Base-by-base conservation (phyloP, 2,329 filamentous ascomycete genomes). In the Cytospora piceae region DNA sequence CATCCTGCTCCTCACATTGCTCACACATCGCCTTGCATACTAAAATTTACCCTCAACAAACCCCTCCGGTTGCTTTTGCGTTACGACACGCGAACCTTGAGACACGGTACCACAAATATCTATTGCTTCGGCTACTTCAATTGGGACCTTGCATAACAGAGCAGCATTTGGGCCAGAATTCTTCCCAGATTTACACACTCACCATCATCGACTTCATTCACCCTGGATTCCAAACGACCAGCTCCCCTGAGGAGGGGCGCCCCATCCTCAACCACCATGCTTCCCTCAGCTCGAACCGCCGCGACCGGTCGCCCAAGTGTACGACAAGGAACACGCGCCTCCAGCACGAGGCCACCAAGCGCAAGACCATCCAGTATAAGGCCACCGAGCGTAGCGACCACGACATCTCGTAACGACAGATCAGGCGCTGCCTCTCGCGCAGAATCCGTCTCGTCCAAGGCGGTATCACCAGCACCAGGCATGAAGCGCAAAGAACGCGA, bases 401-500 rank as follows among this genome's bases (percentile, higher is more conserved):
- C 69, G 17, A 69, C 73, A 52, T 63, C 53, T 22, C 72, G 73
- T 12, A 71, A 76, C 55, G 77, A 79, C 34, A 77, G 79, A 27
- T 73, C 73, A 53, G 78, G 81, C 56, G 82, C 89, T 32, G 79
- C 83, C 15, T 94, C 94, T 6, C 92, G 93, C 6, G 86, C 90
- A 67, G 87, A 87, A 55, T 92, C 91, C 9, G 75, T 92, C 27
- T 83, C 85, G 61, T 90, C 90, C 4, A 78, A 83, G 34, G 79
- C 85, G 29, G 83, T 83, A 58, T 78, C 84, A 37, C 78, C 85
- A 32, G 82, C 83, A 61, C 78, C 83, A 37, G 86, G 88, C 29
- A 84, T 82, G 54, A 97, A 97, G 81, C 89, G 94, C 73, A 97
- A 97, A 77, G 92, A 95, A 72, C 87, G 92, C 73, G 92, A 96